Percentiles rank a stretch among this genome's conserved stretches.
Conservation (phyloP, 2,329 filamentous ascomycete species). For the Hymenoscyphus fructigenus region DNA sequence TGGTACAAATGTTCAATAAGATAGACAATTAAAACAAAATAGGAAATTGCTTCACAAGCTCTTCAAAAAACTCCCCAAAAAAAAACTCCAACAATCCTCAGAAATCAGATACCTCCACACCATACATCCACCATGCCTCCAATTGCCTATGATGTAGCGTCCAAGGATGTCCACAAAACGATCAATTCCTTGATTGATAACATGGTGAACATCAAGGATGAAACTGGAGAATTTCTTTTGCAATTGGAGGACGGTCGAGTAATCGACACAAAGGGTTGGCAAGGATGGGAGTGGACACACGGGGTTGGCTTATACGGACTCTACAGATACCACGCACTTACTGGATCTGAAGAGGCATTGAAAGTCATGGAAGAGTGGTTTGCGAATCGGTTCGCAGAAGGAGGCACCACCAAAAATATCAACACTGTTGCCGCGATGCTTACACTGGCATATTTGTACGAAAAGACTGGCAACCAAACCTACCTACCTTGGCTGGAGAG, state of each 20-base stretch:
- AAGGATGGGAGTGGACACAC: slow-evolving; percentile 82
- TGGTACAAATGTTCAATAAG: not conserved
- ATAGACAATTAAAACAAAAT: not conserved
- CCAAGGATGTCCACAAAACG: slow-evolving; percentile 13
- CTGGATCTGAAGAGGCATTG: slow-evolving; percentile 59
- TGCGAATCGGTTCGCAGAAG: slow-evolving; percentile 52
- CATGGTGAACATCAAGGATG: slow-evolving; percentile 75
- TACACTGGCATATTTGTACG: slow-evolving; percentile 75
- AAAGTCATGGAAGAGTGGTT: slow-evolving; percentile 75
- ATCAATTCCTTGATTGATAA: slow-evolving; percentile 14
- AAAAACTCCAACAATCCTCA: not conserved
- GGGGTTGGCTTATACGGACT: slow-evolving; percentile 78
- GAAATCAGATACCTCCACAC: not conserved
- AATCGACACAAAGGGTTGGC: slow-evolving; percentile 74
- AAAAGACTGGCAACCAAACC: slow-evolving; percentile 65
- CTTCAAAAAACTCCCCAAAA: not conserved
- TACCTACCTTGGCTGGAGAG: slow-evolving; percentile 76
- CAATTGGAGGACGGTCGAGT: slow-evolving; percentile 69
- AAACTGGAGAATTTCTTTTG: slow-evolving; percentile 71
- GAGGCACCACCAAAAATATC: slow-evolving; percentile 76
- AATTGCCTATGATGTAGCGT: slow-evolving; percentile 7
- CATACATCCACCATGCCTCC: slow-evolving; percentile 9
- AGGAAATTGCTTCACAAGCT: not conserved
- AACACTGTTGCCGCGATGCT: slow-evolving; percentile 81
- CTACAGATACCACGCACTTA: slow-evolving; percentile 78